Base-by-base conservation (phyloP, 768 basidiomycete species). In the Suillus americanus region DNA sequence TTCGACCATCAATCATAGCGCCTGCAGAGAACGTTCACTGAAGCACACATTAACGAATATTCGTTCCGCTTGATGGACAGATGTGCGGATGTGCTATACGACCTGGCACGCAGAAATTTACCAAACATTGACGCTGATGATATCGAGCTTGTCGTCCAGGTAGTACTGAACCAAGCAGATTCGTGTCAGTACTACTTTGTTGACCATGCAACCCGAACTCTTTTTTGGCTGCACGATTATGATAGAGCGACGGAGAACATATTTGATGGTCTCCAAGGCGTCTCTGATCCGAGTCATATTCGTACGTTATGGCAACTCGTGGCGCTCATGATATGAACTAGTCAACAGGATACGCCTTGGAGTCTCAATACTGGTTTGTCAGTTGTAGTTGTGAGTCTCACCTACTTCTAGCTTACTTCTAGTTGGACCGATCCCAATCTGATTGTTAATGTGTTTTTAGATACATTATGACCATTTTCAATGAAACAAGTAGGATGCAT, bases 191-290 rank as follows among this genome's bases (percentile, higher is more conserved):
- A 85, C 67, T 85, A 85, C 65, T 81, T 81, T 57, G 80, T 79
- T 9, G 76, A 85, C 64, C 84, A 85, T 60, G 37, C 66, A 0
- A 70, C 69, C 0, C 79, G 80, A 20, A 68, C 73, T 5, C 72
- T 86, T 12, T 87, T 86, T 63, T 88, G 82, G 77, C 62, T 86
- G 28, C 78, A 85, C 50, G 65, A 75, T 0, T 79, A 77, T 25
- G 65, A 78, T 2, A 72, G 79, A 6, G 64, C 63, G 1, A 48
- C 37, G 2, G 20, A 35, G 1, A 40, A 70, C 37, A 68, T 83
- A 40, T 64, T 79, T 70, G 73, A 12, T 46, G 28, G 74, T 79
- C n/a, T 72, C 77, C 72, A 73, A 48, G 84, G 82, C 3, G 76
- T 79, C 1, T 74, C 72, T 9, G 72, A 74, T 2, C 68, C 74